Conservation (phyloP, 805 yeast genomes). For the Pichia gijzeniarum region DNA sequence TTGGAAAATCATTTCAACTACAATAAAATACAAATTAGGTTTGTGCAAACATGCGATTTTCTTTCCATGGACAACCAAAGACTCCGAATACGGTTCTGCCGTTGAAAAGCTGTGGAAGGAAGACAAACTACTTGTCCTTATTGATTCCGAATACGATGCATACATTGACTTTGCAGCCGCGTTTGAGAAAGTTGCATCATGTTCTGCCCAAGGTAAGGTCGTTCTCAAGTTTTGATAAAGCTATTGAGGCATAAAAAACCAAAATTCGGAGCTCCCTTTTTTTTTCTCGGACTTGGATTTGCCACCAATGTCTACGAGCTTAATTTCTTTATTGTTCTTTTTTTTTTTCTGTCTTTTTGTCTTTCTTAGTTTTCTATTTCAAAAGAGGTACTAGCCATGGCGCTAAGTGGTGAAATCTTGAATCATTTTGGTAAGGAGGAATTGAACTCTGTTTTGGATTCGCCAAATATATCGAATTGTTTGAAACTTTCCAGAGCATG, state of each 20-base stretch:
- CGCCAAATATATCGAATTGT: background rate
- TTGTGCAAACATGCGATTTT: constrained; percentile 9
- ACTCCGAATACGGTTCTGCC: constrained; percentile 16
- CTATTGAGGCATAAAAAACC: too few relatives aligned
- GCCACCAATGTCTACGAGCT: background rate
- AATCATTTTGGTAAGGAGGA: constrained; percentile 11
- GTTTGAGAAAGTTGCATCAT: constrained; percentile 37
- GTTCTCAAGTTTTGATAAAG: too few relatives aligned
- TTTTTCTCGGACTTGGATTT: too few relatives aligned
- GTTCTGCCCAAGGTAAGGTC: constrained; percentile 46
- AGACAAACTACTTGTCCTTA: constrained; percentile 37
- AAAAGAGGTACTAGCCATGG: background rate
- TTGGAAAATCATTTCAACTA: background rate
- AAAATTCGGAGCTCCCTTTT: too few relatives aligned
- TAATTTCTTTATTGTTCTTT: background rate
- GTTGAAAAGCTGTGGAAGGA: constrained; percentile 42
- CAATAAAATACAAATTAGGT: constrained; percentile 4
- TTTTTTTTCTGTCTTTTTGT: background rate
- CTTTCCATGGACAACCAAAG: constrained; percentile 5
- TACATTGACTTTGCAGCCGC: constrained; percentile 44
- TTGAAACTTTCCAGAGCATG: constrained; percentile 17
- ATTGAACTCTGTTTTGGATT: constrained; percentile 1
- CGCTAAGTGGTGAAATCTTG: constrained; percentile 8
- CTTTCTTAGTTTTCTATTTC: background rate
- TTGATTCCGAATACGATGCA: constrained; percentile 50